Base-by-base conservation (phyloP, 108 stramenopile species). In the Pseudonitzschia pungens region DNA sequence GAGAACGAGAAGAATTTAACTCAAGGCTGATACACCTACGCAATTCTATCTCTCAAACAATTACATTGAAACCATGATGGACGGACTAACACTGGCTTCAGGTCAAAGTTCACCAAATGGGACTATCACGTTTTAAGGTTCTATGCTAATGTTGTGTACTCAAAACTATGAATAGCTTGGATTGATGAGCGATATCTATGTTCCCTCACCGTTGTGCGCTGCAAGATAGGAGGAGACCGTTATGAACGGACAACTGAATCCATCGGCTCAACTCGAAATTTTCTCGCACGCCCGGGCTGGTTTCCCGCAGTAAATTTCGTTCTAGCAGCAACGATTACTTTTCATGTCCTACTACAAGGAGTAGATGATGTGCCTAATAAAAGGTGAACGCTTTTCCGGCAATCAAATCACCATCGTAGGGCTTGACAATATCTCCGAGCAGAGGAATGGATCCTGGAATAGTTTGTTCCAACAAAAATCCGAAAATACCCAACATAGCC, bases 401-500 rank as follows among this genome's bases (percentile, higher is more conserved):
- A 85, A 90, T 90, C 42, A 77, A 62, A 41, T 87, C 87, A 53
- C 87, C 90, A 18, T 28, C 67, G 70, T 88, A 91, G 44, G 76
- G 84, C 59, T 79, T 80, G 63, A 88, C 80, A 66, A 91, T 77
- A 10, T 73, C 83, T 20, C 69, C 70, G 11, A 91, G 68, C 10
- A 72, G 65, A 45, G 90, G 90, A 18, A 91, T 87, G 36, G 84
- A 79, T 65, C 90, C 90, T 22, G 80, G 79, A 51, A 88, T 74
- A 27, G 78, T 87, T 69, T 89, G 84, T 33, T 83, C 92, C 45
- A 62, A 75, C n/a, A 93, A 58, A 81, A 93, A 89, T 64, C 88
- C 88, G 29, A 90, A 78, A 68, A 93, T 90, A 68, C 89, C 92
- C 53, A 93, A 65, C 87, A 83, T 82, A 28, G 92, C 92, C 58